Evolutionary conservation across 257 asterid genomes (phyloP).

Genomic region (Fraxinus pennsylvanica): DNA sequence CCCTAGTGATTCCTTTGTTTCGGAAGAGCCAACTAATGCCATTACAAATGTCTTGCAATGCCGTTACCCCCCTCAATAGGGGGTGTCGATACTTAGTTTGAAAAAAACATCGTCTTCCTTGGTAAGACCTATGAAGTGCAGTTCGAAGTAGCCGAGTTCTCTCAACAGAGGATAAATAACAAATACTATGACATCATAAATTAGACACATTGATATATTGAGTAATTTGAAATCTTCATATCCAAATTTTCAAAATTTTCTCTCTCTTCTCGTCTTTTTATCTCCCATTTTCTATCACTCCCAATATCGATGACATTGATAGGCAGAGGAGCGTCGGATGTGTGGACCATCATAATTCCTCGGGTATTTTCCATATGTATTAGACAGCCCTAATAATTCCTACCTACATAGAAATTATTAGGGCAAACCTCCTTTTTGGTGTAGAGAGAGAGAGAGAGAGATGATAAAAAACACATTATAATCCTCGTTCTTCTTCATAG

Average conservation of each 20-base stretch:
- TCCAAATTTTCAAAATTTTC: not conserved
- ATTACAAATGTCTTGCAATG: no score
- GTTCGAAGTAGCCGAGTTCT: not conserved
- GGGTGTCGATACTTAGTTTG: not conserved
- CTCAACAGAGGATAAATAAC: not conserved
- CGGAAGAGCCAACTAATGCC: not conserved
- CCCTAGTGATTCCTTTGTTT: not conserved
- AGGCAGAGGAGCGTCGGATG: not conserved
- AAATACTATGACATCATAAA: not conserved
- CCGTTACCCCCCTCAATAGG: no score
- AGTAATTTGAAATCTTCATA: not conserved
- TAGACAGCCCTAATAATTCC: not conserved
- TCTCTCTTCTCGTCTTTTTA: not conserved
- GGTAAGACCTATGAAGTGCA: not conserved
- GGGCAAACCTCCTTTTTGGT: not conserved
- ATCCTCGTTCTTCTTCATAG: not conserved
- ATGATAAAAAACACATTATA: not conserved
- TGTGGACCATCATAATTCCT: not conserved
- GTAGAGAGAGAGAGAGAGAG: not conserved
- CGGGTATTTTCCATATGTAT: not conserved
- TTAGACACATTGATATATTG: not conserved
- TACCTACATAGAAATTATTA: not conserved
- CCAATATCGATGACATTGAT: not conserved
- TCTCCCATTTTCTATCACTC: not conserved
- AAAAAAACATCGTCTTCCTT: not conserved